phyloP scores from a whole-genome alignment of 2,329 filamentous ascomycete species.

The Verticillium longisporum region DNA sequence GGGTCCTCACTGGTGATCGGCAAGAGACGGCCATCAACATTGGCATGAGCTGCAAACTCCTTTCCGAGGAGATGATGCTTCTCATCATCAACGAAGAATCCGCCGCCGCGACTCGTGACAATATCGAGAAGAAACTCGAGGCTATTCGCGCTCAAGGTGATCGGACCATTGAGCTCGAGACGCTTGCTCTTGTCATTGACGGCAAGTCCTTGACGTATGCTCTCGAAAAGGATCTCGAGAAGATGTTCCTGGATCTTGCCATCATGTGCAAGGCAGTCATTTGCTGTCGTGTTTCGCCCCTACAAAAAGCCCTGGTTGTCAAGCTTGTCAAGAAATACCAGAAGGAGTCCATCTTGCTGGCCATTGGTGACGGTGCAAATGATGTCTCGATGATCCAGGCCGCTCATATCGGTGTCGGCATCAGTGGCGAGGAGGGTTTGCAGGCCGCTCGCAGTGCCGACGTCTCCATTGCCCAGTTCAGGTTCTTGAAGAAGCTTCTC shows the following conservation, averaged over 20 bases:
- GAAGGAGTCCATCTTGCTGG: conserved; percentile 82
- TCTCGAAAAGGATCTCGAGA: conserved; percentile 88
- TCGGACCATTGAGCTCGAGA: conserved; percentile 71
- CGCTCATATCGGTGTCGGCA: conserved; percentile 94
- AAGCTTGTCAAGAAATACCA: conserved; percentile 94
- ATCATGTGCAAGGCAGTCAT: conserved; percentile 98
- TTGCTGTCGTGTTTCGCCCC: conserved; percentile 91
- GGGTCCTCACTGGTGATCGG: conserved; percentile 94
- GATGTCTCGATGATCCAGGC: conserved; percentile 99
- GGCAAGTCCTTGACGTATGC: conserved; percentile 93
- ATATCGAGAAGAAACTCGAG: conserved; percentile 87
- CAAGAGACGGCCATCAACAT: conserved; percentile 99
- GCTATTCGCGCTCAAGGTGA: conserved; percentile 80
- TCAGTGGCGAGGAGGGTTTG: conserved; percentile 93
- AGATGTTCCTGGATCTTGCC: conserved; percentile 85
- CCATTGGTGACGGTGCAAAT: conserved; percentile 95
- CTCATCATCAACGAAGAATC: conserved; percentile 92
- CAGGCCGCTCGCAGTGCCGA: conserved; percentile 95
- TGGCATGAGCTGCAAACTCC: conserved; percentile 97
- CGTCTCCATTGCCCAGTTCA: conserved; percentile 92
- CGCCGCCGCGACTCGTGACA: conserved; percentile 72
- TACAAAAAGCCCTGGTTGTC: conserved; percentile 95
- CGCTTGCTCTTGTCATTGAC: conserved; percentile 88
- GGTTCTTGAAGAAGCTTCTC: conserved; percentile 86
- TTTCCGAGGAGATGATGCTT: conserved; percentile 98